Base-by-base conservation (phyloP, 2,329 filamentous ascomycete species). In the Hypomyces rosellus region DNA sequence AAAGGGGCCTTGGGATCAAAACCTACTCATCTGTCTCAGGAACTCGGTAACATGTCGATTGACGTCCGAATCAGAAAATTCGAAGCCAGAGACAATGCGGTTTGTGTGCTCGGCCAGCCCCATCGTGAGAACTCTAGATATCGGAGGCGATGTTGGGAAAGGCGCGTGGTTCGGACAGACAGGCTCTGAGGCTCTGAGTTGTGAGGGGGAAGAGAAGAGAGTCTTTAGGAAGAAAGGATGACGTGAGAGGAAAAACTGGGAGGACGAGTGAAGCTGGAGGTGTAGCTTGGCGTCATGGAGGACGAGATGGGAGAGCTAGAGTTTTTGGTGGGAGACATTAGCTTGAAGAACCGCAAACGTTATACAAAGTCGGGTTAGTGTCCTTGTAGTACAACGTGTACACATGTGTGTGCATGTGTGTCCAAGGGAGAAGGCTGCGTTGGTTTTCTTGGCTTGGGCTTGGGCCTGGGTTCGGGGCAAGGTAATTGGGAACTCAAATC, bases 41-140 rank as follows among this genome's bases (percentile, higher is more conserved):
- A 96, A 99, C 68, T 96, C 90, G 56, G 82, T 75, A 54, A 96
- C 90, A 57, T 84, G 88, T 62, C 78, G 81, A 67, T 89, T 89
- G 63, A 96, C 79, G 69, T 90, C 80, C 48, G 84, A 81, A 61
- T 89, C 78, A 54, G 82, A 76, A 70, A 91, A 92, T 49, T 95
- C 88, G 71, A 97, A 97, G 69, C 93, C 82, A 60, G 81, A 81
- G 61, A 88, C 87, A 63, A 96, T 82, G 64, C 81, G 82, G 77
- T 84, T 84, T 53, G 90, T 89, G 71, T 92, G 87, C 55, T 84
- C 78, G 55, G 71, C 72, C 55, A 86, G 74, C 53, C 76, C 71
- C 82, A 86, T 86, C 59, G 73, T 74, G 70, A 76, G 73, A 50
- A 75, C 74, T 67, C 66, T 69, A 40, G 80, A 83, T 48, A 76